Evolutionary conservation across 257 asterid species (phyloP).

Genomic region (Gentiana straminea): DNA sequence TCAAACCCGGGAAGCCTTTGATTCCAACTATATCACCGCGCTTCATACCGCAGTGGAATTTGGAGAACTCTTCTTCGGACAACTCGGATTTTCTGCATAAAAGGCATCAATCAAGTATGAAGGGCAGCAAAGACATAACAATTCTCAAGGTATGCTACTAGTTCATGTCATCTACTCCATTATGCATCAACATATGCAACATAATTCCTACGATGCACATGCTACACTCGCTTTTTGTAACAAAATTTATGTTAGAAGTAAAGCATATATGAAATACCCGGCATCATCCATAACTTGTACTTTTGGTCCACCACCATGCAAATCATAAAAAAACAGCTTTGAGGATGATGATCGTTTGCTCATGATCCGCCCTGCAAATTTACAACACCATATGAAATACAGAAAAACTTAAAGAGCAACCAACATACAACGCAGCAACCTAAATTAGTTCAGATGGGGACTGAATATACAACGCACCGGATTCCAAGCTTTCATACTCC

Average conservation of each 20-base stretch:
- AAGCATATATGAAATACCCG: constrained; percentile 26
- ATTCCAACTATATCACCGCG: constrained; percentile 85
- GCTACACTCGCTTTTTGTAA: too few species aligned
- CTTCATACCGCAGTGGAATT: constrained; percentile 69
- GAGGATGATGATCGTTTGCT: constrained; percentile 60
- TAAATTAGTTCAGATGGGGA: constrained; percentile 46
- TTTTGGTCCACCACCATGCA: constrained; percentile 74
- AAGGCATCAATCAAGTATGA: background rate
- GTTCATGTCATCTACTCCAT: too few species aligned
- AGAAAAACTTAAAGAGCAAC: background rate
- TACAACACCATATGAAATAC: constrained; percentile 2
- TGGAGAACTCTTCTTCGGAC: constrained; percentile 42
- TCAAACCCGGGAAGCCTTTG: constrained; percentile 79
- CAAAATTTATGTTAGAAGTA: too few species aligned
- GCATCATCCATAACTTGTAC: constrained; percentile 87
- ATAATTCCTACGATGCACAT: too few species aligned
- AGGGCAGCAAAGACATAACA: too few species aligned
- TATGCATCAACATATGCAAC: too few species aligned
- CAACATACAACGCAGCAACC: too few species aligned
- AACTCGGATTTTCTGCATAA: constrained; percentile 52
- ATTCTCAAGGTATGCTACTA: too few species aligned
- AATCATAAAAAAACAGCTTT: constrained; percentile 74
- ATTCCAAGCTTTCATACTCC: constrained; percentile 35
- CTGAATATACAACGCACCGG: constrained; percentile 55
- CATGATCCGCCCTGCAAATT: constrained; percentile 62